These are phyloP conservation scores for Kuraishia piskuri DNA, from an alignment of 805 yeast species.

Conservation along the genomic window DNA sequence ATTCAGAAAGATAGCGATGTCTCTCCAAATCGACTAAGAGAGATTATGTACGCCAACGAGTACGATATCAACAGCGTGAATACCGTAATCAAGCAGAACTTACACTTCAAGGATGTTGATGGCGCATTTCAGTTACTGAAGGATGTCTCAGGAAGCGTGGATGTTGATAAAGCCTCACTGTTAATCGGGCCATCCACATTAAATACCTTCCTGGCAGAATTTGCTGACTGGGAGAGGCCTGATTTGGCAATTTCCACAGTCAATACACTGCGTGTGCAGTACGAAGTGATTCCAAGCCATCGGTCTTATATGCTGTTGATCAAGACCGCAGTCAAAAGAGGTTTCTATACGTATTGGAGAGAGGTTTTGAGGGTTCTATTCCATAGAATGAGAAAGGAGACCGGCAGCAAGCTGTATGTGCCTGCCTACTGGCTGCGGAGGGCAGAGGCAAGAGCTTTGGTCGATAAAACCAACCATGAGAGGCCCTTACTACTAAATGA, in stretches of 20 bases:
- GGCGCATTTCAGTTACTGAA: not conserved
- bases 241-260: slow-evolving; percentile 21
- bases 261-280: slow-evolving; percentile 5
- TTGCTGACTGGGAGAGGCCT: slow-evolving; percentile 1
- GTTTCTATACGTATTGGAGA: slow-evolving; percentile 15
- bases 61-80: not conserved
- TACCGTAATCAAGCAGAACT: not conserved
- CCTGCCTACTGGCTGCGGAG: slow-evolving; percentile 10
- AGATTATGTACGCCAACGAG: not conserved
- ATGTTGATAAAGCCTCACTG: too few species aligned
- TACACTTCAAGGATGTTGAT: not conserved
- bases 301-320: slow-evolving; percentile 24
- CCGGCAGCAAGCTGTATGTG: slow-evolving; percentile 4
- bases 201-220: not conserved
- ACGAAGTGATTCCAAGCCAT: slow-evolving; percentile 20
- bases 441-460: slow-evolving; percentile 22
- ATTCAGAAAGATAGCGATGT: not conserved
- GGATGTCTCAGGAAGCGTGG: not conserved
- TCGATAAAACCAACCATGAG: slow-evolving; percentile 12
- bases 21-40: slow-evolving; percentile 1
- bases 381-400: slow-evolving; percentile 4
- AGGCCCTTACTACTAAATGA: not conserved
- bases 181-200: slow-evolving; percentile 6
- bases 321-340: slow-evolving; percentile 24
- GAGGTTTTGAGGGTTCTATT: slow-evolving; percentile 9